These are phyloP conservation scores for Cubamyces lactineus DNA, from an alignment of 768 basidiomycete genomes.

Conservation along the genomic window DNA sequence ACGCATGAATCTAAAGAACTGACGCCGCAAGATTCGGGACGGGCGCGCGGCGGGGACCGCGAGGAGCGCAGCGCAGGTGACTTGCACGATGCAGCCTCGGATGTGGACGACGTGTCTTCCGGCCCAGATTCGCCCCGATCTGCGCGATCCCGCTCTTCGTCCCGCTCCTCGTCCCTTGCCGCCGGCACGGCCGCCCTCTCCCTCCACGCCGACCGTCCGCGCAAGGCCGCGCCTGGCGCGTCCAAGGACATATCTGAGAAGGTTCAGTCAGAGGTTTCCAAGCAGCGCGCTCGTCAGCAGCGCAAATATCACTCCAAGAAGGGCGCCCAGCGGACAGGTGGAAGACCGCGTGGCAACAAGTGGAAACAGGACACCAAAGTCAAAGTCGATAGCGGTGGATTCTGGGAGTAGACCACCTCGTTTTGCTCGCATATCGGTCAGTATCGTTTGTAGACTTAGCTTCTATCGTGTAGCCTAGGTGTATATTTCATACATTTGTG, in stretches of 20 bases:
- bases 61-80: slow-evolving; percentile 1
- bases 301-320: slow-evolving; percentile 82
- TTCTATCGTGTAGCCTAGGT: slow-evolving; percentile 4
- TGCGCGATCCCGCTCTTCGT: slow-evolving; percentile 37
- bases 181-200: slow-evolving; percentile 47
- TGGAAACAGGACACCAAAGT: slow-evolving; percentile 77
- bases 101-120: slow-evolving; percentile 19
- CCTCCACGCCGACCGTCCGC: slow-evolving; percentile 23
- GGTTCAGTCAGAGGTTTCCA: slow-evolving; percentile 64
- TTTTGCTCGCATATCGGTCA: not conserved
- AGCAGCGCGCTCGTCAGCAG: slow-evolving; percentile 61
- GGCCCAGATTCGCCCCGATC: slow-evolving; percentile 21
- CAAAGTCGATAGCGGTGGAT: slow-evolving; percentile 53
- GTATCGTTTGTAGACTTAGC: not conserved
- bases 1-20: slow-evolving; percentile 17
- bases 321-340: slow-evolving; percentile 57
- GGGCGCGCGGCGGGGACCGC: slow-evolving; percentile 4
- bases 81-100: slow-evolving; percentile 13
- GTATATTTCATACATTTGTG: not conserved
- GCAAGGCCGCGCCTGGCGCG: slow-evolving; percentile 1
- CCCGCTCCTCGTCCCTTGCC: slow-evolving; percentile 47
- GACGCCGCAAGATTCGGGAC: slow-evolving; percentile 8
- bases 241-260: slow-evolving; percentile 54
- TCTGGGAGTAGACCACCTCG: slow-evolving; percentile 49
- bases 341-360: slow-evolving; percentile 80